phyloP scores from a whole-genome alignment of 2,329 filamentous ascomycete genomes.

The Aspergillus unguis region DNA sequence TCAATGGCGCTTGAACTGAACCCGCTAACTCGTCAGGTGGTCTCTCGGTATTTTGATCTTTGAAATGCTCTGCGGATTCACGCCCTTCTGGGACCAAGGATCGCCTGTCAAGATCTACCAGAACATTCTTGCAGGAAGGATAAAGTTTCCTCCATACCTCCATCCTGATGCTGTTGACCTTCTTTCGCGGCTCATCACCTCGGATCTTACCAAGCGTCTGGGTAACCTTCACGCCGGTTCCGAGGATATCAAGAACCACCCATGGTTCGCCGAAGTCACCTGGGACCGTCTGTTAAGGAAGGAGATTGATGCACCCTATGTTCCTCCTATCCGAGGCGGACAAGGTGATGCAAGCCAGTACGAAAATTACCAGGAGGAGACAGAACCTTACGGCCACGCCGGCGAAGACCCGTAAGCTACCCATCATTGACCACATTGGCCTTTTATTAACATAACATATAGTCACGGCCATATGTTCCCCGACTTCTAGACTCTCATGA shows the following conservation, averaged over 20 bases:
- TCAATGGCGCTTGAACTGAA: no score
- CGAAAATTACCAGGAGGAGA: constrained; percentile 96
- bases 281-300: constrained; percentile 94
- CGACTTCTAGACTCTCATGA: constrained; percentile 60
- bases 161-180: constrained; percentile 92
- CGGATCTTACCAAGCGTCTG: constrained; percentile 88
- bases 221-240: constrained; percentile 90
- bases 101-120: constrained; percentile 99
- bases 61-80: constrained; percentile 99
- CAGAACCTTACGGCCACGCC: constrained; percentile 77
- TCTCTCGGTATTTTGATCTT: constrained; percentile 97
- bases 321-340: constrained; percentile 89
- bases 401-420: constrained; percentile 80
- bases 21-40: constrained; percentile 64
- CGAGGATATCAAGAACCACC: constrained; percentile 88
- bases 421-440: not conserved
- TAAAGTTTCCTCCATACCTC: constrained; percentile 96
- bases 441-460: constrained; percentile 9
- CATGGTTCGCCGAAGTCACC: constrained; percentile 96
- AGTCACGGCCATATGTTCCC: constrained; percentile 72
- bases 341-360: constrained; percentile 96
- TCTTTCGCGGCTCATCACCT: constrained; percentile 86
- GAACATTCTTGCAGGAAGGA: constrained; percentile 91
- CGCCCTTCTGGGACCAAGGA: constrained; percentile 97
- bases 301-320: constrained; percentile 97